Evolutionary conservation across 192 early-diverging fungal species (phyloP).

Genomic region (Coemansia sp.): DNA sequence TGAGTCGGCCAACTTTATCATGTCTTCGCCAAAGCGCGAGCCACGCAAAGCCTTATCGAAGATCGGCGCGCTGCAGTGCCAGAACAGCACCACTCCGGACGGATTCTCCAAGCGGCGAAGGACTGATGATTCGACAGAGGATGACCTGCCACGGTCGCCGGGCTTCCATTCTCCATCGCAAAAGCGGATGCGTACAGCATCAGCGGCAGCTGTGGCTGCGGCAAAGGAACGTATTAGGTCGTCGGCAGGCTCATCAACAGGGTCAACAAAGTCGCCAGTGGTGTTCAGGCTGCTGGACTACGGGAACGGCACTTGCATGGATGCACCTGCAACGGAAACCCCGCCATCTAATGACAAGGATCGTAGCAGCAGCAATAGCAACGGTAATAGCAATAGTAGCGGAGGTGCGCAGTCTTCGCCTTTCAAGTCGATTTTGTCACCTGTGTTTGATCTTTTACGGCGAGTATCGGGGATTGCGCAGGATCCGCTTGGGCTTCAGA

Average conservation of each 20-base stretch:
- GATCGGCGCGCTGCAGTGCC: neutral
- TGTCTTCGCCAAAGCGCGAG: slow-evolving; percentile 56
- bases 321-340: neutral
- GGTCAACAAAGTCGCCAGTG: neutral
- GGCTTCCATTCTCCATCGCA: neutral
- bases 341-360: neutral
- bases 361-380: neutral
- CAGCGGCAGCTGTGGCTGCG: neutral
- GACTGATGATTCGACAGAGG: neutral
- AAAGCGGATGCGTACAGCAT: slow-evolving; percentile 4
- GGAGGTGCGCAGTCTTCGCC: slow-evolving; percentile 29
- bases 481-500: slow-evolving; percentile 24
- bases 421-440: slow-evolving; percentile 47
- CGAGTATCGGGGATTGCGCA: slow-evolving; percentile 48
- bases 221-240: neutral
- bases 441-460: slow-evolving; percentile 41
- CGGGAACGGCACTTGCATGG: neutral
- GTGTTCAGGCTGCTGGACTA: neutral
- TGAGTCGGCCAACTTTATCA: slow-evolving; percentile 39
- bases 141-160: neutral
- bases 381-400: neutral
- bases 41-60: slow-evolving; percentile 21
- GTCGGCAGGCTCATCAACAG: too few relatives aligned
- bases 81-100: neutral
- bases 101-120: slow-evolving; percentile 6